Base-by-base conservation (phyloP, 148 eudicot species). In the Heliamphora exappendiculata region DNA sequence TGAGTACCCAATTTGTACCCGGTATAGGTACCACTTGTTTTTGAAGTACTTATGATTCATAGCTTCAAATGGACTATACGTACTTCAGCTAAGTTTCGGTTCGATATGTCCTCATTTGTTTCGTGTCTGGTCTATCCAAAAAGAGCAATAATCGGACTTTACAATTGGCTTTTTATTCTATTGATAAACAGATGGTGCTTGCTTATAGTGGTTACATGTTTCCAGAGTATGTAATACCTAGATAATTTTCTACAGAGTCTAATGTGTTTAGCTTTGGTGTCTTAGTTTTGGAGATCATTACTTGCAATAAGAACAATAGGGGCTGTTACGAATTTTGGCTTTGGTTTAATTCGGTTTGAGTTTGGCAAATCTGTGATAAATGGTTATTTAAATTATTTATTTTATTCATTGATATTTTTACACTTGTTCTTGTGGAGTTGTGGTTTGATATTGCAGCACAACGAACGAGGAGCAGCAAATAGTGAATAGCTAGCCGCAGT, bases 211-310 rank as follows among this genome's bases (percentile, higher is more conserved):
- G 73, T 10, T 70, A 47, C 36, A 49, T 66, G 58, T 72, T 81
- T 24, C 60, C 82, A 8, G 69, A 70, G 55, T 70, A 70, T 17
- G 57, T 57, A 0, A 70, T 70, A 57, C 10, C 7, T 16, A 57
- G 73, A 28, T 8, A 1, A 7, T 70, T 70, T 28, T 70, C 73
- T 13, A 0, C 17, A 12, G 47, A 70, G 57, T 70, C 73, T 5
- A 39, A 70, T 7, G 22, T 70, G 1, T 70, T 45, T 13, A 78
- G 88, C 75, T 85, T 83, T 31, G 86, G 88, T 12, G 81, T 81
- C 12, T 70, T 85, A 0, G 44, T 85, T 37, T 57, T 85, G 14
- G 88, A 85, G 73, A 83, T 76, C 19, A 31, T 85, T 16, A 85
- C 82, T 19, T 79, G 83, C 2, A 75, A 74, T 7, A 78, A 51